A percentile compares a stretch with the other conserved stretches of the same genome.
phyloP scores from a whole-genome alignment of 495 filamentous ascomycete genomes.

The Echria macrotheca region DNA sequence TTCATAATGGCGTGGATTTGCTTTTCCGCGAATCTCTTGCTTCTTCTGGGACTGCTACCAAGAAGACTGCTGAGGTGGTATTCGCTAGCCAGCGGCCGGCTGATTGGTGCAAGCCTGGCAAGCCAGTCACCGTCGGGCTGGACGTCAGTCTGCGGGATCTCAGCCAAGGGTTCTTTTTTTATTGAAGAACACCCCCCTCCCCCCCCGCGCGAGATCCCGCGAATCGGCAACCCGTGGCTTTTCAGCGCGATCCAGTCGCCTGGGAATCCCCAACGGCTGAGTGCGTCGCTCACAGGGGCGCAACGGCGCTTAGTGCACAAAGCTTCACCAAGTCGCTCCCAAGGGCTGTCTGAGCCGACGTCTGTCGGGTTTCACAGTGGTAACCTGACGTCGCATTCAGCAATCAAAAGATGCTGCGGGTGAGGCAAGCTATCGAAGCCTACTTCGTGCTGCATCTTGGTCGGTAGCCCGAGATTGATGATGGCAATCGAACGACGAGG shows the following conservation, averaged over 20 bases:
- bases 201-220: too few relatives aligned
- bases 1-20: background rate
- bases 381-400: slow-evolving; percentile 11
- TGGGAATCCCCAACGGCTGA: slow-evolving; percentile 32
- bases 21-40: slow-evolving; percentile 9
- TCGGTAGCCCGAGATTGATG: background rate
- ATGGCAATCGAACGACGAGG: background rate
- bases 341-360: too few relatives aligned
- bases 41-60: slow-evolving; percentile 2
- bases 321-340: too few relatives aligned
- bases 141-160: too few relatives aligned
- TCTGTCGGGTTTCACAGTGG: background rate
- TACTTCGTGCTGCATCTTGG: slow-evolving; percentile 2
- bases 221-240: too few relatives aligned
- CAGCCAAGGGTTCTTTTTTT: too few relatives aligned
- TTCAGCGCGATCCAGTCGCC: slow-evolving; percentile 28
- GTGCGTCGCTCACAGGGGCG: slow-evolving; percentile 27
- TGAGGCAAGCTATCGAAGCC: slow-evolving; percentile 13
- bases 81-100: slow-evolving; percentile 12
- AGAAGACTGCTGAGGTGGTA: slow-evolving; percentile 12
- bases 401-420: slow-evolving; percentile 9
- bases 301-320: slow-evolving; percentile 24
- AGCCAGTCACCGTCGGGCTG: slow-evolving; percentile 5
- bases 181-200: too few relatives aligned
- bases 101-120: slow-evolving; percentile 1